A percentile compares a stretch with the other conserved stretches of the same genome.
phyloP scores from a whole-genome alignment of 176 grass and related monocot genomes.

The Oryza meridionalis region DNA sequence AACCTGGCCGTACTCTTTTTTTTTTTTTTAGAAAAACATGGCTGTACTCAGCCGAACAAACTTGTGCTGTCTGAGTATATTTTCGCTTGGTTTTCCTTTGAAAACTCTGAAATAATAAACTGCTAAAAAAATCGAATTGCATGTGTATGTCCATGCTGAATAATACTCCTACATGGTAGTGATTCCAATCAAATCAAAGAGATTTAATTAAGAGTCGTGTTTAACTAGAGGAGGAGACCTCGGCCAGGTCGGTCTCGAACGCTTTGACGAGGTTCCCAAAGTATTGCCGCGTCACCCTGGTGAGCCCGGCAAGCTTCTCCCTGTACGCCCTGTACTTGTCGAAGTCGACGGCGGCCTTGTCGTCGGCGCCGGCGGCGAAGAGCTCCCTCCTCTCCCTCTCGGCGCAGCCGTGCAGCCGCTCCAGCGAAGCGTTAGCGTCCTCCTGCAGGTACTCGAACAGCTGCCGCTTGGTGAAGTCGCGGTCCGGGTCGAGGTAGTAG shows the following conservation, averaged over 20 bases:
- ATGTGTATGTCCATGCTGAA: too few species aligned
- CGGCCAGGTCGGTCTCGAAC: slow-evolving; percentile 9
- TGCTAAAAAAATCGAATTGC: too few species aligned
- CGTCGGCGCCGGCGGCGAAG: accelerated
- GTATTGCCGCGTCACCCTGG: background rate
- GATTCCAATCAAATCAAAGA: too few species aligned
- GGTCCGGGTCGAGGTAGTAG: slow-evolving; percentile 13
- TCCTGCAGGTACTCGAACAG: slow-evolving; percentile 18
- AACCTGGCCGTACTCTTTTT: too few species aligned
- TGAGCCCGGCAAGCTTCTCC: background rate
- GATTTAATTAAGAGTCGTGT: too few species aligned
- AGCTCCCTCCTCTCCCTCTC: background rate
- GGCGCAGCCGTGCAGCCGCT: slow-evolving; percentile 24
- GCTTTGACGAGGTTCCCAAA: background rate
- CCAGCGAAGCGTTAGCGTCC: slow-evolving; percentile 16
- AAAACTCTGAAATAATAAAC: too few species aligned
- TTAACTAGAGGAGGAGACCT: background rate
- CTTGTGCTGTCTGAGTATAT: too few species aligned
- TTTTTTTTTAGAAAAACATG: too few species aligned
- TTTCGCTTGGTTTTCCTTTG: too few species aligned
- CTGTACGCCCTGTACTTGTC: background rate
- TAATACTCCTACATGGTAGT: too few species aligned
- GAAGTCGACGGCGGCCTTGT: too few species aligned
- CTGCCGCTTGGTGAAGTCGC: background rate
- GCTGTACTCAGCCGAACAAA: too few species aligned